phyloP scores from a whole-genome alignment of 1,284 basidiomycete genomes.

The Boletus smithii region DNA sequence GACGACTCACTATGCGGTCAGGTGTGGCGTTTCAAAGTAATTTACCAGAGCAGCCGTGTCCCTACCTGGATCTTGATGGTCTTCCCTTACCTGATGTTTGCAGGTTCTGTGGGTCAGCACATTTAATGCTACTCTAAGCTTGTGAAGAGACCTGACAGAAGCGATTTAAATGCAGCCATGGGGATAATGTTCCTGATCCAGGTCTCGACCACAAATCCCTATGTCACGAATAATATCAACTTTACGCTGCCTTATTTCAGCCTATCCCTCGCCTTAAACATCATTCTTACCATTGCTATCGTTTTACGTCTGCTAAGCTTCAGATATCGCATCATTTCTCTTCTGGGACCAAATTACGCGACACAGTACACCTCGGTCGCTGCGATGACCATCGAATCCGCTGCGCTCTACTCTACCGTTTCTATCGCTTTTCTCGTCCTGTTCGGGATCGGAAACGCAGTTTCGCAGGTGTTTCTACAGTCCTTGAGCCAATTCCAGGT shows the following conservation, averaged over 20 bases:
- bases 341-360: conserved; percentile 16
- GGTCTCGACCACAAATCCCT: conserved; percentile 17
- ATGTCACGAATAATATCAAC: conserved; percentile 17
- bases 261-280: conserved; percentile 23
- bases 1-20: conserved; percentile 2
- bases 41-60: conserved; percentile 12
- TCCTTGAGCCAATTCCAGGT: conserved; percentile 24
- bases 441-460: conserved; percentile 14
- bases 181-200: conserved; percentile 15
- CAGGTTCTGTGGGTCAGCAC: conserved; percentile 12
- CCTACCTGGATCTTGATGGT: conserved; percentile 18
- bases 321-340: neutral
- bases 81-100: conserved; percentile 17
- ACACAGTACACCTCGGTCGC: conserved; percentile 23
- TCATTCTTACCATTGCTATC: conserved; percentile 26
- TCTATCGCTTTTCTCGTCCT: conserved; percentile 19
- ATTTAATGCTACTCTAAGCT: no score
- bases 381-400: conserved; percentile 24
- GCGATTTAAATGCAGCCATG: conserved; percentile 3
- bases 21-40: conserved; percentile 33
- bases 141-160: no score
- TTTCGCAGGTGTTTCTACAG: conserved; percentile 17
- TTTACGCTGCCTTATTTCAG: conserved; percentile 20
- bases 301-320: conserved; percentile 20
- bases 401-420: conserved; percentile 21